Evolutionary conservation across 2,329 filamentous ascomycete species (phyloP).

Genomic region (Sordariomycetes sp.): DNA sequence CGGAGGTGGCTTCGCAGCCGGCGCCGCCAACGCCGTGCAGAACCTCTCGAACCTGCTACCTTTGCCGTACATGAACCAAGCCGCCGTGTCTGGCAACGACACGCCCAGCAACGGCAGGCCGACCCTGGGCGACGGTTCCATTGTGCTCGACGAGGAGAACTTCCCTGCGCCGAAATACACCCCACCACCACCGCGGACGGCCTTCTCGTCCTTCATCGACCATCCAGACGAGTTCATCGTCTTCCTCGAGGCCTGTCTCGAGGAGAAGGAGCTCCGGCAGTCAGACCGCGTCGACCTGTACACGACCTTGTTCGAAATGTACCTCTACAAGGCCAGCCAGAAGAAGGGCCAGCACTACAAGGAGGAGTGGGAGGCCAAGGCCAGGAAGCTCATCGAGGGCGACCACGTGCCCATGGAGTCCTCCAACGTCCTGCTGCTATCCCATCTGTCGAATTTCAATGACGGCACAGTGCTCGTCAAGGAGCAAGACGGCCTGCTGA

Average conservation of each 20-base stretch:
- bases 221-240: slow-evolving; percentile 85
- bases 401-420: slow-evolving; percentile 81
- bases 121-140: slow-evolving; percentile 40
- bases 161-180: slow-evolving; percentile 52
- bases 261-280: slow-evolving; percentile 60
- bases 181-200: slow-evolving; percentile 73
- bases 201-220: slow-evolving; percentile 95
- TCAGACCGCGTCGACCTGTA: slow-evolving; percentile 79
- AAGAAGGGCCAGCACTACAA: slow-evolving; percentile 59
- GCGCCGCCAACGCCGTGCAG: slow-evolving; percentile 69
- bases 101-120: slow-evolving; percentile 39
- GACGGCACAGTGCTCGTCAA: slow-evolving; percentile 88
- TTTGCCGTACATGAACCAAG: slow-evolving; percentile 72
- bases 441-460: slow-evolving; percentile 81
- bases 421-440: slow-evolving; percentile 87
- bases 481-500: slow-evolving; percentile 83
- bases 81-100: slow-evolving; percentile 43
- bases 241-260: slow-evolving; percentile 82
- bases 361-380: slow-evolving; percentile 81
- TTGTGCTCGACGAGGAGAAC: slow-evolving; percentile 39
- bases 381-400: slow-evolving; percentile 77
- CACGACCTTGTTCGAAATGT: slow-evolving; percentile 97
- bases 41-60: slow-evolving; percentile 79
- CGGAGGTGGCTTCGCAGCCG: slow-evolving; percentile 37
- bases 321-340: slow-evolving; percentile 76